A percentile compares a stretch with the other conserved stretches of the same genome.
Conservation (phyloP, 495 filamentous ascomycete genomes). For the Hyaloscypha variabilis region DNA sequence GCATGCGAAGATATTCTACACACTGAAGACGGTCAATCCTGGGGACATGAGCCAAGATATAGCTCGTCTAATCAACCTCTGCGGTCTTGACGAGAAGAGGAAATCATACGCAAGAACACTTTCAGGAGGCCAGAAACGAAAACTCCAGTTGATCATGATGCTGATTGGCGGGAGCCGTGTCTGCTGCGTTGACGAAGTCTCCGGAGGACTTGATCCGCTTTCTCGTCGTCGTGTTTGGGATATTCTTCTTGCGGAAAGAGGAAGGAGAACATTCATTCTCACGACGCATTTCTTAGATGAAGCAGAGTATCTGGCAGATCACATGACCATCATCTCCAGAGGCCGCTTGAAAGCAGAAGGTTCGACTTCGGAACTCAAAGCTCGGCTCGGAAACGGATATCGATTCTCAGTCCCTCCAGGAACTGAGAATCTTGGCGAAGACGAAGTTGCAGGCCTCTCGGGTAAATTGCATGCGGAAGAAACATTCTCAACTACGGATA, state of each 20-base stretch:
- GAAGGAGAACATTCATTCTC: conserved; percentile 73
- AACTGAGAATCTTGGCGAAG: conserved; percentile 44
- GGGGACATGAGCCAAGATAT: conserved; percentile 55
- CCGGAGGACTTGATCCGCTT: conserved; percentile 78
- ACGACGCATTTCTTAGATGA: conserved; percentile 86
- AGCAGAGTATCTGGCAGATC: conserved; percentile 72
- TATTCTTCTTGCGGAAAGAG: conserved; percentile 78
- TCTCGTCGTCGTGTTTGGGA: conserved; percentile 84
- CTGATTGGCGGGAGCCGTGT: conserved; percentile 83
- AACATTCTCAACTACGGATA: conserved; percentile 65
- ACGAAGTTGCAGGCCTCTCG: conserved; percentile 51
- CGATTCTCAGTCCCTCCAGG: conserved; percentile 65
- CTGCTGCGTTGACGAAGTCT: conserved; percentile 87
- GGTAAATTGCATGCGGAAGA: conserved; percentile 65
- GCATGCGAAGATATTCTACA: conserved; percentile 76
- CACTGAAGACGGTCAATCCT: conserved; percentile 61
- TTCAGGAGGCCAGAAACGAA: conserved; percentile 87
- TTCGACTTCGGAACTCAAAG: conserved; percentile 72
- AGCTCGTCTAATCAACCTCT: conserved; percentile 57
- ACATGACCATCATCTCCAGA: conserved; percentile 75
- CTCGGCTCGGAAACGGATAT: conserved; percentile 70
- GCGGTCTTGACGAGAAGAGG: conserved; percentile 72
- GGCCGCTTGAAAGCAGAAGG: conserved; percentile 68
- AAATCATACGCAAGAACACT: conserved; percentile 65
- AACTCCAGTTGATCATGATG: conserved; percentile 89